phyloP scores from a whole-genome alignment of 805 yeast genomes.

The Myxozyma neotropica region DNA sequence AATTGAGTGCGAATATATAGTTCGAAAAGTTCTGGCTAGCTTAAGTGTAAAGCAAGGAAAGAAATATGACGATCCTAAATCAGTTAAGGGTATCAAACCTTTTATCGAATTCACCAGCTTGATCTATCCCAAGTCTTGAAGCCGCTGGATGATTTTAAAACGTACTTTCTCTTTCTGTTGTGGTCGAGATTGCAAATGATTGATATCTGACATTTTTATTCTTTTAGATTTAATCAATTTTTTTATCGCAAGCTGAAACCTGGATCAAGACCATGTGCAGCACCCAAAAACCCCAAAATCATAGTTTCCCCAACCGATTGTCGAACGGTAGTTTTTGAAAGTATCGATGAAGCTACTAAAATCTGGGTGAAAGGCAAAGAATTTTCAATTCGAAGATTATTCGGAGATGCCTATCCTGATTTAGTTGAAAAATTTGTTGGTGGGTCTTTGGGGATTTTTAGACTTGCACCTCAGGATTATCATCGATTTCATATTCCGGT shows the following conservation, averaged over 20 bases:
- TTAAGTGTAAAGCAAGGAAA: conserved; percentile 79
- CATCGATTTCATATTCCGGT: conserved; percentile 93
- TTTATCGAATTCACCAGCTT: conserved; percentile 79
- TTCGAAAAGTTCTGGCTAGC: conserved; percentile 61
- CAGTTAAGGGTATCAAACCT: conserved; percentile 67
- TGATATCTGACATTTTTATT: too few relatives aligned
- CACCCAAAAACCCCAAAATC: conserved; percentile 51
- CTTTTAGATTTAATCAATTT: conserved; percentile 72
- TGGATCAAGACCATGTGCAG: conserved; percentile 71
- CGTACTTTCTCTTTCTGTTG: conserved; percentile 40
- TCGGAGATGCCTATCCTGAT: conserved; percentile 49
- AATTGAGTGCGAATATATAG: too few relatives aligned
- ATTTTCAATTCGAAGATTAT: conserved; percentile 66
- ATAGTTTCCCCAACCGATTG: conserved; percentile 86
- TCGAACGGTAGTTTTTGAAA: conserved; percentile 69
- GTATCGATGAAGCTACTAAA: conserved; percentile 62
- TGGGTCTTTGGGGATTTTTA: conserved; percentile 74
- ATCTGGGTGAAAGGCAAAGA: conserved; percentile 89
- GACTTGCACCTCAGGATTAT: conserved; percentile 96
- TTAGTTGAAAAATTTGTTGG: conserved; percentile 45
- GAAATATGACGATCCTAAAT: conserved; percentile 73
- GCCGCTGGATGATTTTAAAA: conserved; percentile 55
- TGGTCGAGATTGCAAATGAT: background rate
- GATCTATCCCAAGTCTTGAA: conserved; percentile 69
- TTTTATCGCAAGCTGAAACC: conserved; percentile 78